Conservation (phyloP, 2,329 filamentous ascomycete genomes). For the Diplodia intermedia region DNA sequence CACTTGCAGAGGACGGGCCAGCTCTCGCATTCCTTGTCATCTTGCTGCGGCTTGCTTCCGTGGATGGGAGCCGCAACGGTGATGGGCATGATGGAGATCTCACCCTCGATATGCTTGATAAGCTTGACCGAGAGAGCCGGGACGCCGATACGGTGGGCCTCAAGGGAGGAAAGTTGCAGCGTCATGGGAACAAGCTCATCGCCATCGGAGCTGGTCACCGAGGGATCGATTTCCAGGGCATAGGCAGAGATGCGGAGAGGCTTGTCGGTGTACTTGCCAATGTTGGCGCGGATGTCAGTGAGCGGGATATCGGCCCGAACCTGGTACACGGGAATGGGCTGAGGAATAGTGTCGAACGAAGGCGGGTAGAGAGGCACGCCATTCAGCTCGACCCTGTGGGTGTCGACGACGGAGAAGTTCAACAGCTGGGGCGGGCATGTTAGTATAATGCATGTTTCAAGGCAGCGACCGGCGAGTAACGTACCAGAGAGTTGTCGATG, state of each 20-base stretch:
- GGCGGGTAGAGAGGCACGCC: conserved; percentile 50
- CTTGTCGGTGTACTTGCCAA: conserved; percentile 35
- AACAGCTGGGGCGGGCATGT: conserved; percentile 41
- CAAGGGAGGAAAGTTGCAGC: conserved; percentile 46
- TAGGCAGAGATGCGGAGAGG: conserved; percentile 46
- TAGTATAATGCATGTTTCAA: conserved; percentile 34
- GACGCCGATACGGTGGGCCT: conserved; percentile 42
- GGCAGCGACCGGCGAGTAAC: conserved; percentile 32
- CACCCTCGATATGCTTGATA: conserved; percentile 46
- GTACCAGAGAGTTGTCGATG: conserved; percentile 46
- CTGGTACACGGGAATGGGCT: conserved; percentile 46
- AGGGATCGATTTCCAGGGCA: conserved; percentile 43
- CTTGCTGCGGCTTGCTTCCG: conserved; percentile 37
- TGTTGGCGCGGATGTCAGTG: conserved; percentile 34
- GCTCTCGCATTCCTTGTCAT: conserved; percentile 40
- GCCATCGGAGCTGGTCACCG: conserved; percentile 46
- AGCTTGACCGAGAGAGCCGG: conserved; percentile 48
- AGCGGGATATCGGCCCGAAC: conserved; percentile 38
- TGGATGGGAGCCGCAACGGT: conserved; percentile 38
- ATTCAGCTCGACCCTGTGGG: conserved; percentile 45
- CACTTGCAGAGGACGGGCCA: conserved; percentile 52
- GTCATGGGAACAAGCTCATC: conserved; percentile 50
- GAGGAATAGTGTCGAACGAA: conserved; percentile 40
- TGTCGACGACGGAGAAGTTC: conserved; percentile 45
- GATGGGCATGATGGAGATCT: conserved; percentile 49